Base-by-base conservation (phyloP, 2,329 filamentous ascomycete genomes). In the Didymella exigua region DNA sequence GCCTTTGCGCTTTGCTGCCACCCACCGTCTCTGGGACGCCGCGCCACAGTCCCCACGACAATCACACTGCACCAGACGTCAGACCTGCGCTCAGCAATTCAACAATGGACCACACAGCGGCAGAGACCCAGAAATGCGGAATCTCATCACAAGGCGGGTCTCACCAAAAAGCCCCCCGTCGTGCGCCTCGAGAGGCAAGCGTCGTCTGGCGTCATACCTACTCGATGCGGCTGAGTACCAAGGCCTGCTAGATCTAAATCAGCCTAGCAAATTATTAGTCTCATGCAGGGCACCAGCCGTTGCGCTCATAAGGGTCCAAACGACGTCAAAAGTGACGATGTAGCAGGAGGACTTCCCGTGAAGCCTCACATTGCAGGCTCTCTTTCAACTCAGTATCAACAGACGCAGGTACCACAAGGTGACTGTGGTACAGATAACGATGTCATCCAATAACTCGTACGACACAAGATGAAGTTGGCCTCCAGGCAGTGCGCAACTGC, bases 261-360 rank as follows among this genome's bases (percentile, higher is more conserved):
- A 10, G 43, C n/a, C 14, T 60, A 51, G 58, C 11, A 9, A 9
- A 10, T 33, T 44, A 51, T 44, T 55, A 26, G 21, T 27, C 36
- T 52, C 30, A 64, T 57, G 60, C 63, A 66, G 63, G 63, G 61
- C 45, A 46, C n/a, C 58, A 55, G 49, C 60, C 62, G 54, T 56
- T 60, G 53, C 54, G 51, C 53, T 58, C 55, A 60, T 57, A 30
- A 26, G 47, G 50, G 29, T n/a, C 52, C 52, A 50, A 38, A 56
- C 31, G 60, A 61, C 61, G 62, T 62, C 60, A 63, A 62, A 26
- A 45, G 58, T 65, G 62, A 66, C 62, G 62, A 60, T 60, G 42
- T 50, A 47, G 45, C 44, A 43, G 41, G 29, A 47, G 36, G 23
- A 49, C 31, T 13, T 51, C 37, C 53, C 31, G 19, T 58, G 49